phyloP scores from a whole-genome alignment of 2,329 filamentous ascomycete genomes.

The Cadophora gregata region DNA sequence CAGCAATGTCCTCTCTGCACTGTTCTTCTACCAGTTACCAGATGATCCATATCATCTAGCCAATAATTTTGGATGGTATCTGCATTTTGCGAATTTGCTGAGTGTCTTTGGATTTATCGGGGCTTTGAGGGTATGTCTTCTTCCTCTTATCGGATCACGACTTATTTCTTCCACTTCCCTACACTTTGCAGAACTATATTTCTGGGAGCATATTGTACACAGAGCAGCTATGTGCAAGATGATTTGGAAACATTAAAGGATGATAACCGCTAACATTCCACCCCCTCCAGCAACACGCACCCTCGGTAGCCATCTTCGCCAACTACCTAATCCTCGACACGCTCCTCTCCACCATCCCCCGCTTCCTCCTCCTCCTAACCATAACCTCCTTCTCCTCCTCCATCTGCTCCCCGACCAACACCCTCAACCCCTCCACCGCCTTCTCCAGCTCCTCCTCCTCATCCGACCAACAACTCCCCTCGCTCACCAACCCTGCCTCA shows the following conservation, averaged over 20 bases:
- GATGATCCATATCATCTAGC: constrained; percentile 44
- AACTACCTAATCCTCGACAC: constrained; percentile 45
- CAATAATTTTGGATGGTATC: constrained; percentile 46
- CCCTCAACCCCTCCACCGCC: constrained; percentile 7
- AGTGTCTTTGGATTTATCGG: constrained; percentile 51
- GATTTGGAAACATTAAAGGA: too few species aligned
- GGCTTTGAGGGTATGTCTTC: constrained; percentile 48
- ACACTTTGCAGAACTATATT: not conserved
- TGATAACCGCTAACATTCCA: constrained; percentile 8
- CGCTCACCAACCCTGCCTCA: constrained; percentile 26
- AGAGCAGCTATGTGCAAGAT: too few species aligned
- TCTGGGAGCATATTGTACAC: too few species aligned
- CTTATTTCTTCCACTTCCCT: not conserved
- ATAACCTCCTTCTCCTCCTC: constrained; percentile 33
- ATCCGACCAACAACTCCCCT: constrained; percentile 12
- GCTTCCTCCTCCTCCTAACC: constrained; percentile 39
- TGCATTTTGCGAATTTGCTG: constrained; percentile 48
- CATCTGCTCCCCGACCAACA: constrained; percentile 27
- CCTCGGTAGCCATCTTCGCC: constrained; percentile 41
- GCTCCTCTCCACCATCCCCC: constrained; percentile 40
- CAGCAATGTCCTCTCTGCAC: constrained; percentile 40
- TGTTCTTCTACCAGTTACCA: constrained; percentile 43
- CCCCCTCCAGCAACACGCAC: constrained; percentile 38
- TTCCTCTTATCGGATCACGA: not conserved
- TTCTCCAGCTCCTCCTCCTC: not conserved